phyloP scores from a whole-genome alignment of 169 alveolate genomes.

The Plasmodium vivax region DNA sequence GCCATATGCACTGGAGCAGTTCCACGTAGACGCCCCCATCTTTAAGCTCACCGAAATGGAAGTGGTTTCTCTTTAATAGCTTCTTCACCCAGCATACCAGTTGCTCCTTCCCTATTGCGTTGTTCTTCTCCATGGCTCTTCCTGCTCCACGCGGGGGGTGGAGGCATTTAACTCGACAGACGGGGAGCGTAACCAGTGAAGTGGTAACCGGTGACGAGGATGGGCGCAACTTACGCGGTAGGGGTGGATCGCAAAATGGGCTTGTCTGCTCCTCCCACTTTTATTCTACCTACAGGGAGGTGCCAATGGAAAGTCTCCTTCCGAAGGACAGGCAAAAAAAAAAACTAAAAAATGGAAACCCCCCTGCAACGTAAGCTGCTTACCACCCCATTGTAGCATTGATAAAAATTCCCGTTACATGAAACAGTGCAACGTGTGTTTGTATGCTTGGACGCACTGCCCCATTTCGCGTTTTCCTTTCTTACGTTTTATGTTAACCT shows the following conservation, averaged over 20 bases:
- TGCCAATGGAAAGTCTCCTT: not conserved
- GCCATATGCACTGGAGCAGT: conserved; percentile 76
- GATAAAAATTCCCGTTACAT: not conserved
- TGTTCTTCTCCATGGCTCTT: conserved; percentile 20
- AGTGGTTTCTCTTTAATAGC: conserved; percentile 4
- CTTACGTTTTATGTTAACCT: not conserved
- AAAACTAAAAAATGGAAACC: not conserved
- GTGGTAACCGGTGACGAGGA: no score
- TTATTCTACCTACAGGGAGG: not conserved
- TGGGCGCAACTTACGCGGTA: no score
- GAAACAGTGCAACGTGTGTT: not conserved
- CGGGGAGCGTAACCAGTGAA: not conserved
- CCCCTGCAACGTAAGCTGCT: not conserved
- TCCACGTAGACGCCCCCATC: conserved; percentile 70
- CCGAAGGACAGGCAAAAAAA: not conserved
- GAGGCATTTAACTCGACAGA: not conserved
- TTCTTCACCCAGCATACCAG: conserved; percentile 61
- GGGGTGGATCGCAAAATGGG: not conserved
- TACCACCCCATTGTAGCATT: not conserved
- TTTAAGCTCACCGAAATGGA: conserved; percentile 39
- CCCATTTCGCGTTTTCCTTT: not conserved
- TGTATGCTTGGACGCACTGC: not conserved
- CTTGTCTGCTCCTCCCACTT: not conserved
- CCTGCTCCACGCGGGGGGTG: not conserved
- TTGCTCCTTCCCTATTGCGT: conserved; percentile 67